phyloP scores from a whole-genome alignment of 2,329 filamentous ascomycete species.

The Diaporthe capsici region DNA sequence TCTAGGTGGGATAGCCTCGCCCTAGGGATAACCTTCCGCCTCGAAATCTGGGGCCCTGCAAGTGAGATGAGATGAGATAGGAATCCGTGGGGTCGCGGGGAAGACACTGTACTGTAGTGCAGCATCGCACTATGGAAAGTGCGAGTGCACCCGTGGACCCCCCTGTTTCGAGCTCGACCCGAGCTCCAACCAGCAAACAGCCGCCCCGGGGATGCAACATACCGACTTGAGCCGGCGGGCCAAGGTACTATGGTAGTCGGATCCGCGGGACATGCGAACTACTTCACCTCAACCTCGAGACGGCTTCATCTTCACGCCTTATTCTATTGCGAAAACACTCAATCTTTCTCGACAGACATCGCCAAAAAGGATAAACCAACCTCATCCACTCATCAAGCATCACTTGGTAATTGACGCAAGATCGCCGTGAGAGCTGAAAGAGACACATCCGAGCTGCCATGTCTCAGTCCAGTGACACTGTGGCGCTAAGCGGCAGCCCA shows the following conservation, averaged over 20 bases:
- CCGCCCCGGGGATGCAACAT: background rate
- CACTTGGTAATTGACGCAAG: background rate
- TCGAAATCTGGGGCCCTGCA: constrained; percentile 7
- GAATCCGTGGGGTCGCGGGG: constrained; percentile 13
- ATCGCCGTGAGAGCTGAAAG: background rate
- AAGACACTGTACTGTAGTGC: background rate
- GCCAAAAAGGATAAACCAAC: background rate
- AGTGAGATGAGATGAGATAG: background rate
- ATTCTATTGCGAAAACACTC: background rate
- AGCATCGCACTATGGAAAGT: background rate
- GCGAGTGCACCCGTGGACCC: background rate
- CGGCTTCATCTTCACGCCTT: background rate
- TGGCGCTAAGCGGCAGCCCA: constrained; percentile 45
- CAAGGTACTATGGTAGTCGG: constrained; percentile 36
- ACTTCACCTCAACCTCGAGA: background rate
- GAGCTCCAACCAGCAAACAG: background rate
- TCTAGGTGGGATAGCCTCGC: background rate
- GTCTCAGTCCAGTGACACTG: constrained; percentile 7
- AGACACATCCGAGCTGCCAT: constrained; percentile 5
- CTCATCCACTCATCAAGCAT: background rate
- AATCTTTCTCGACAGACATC: background rate
- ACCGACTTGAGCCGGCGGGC: constrained; percentile 36
- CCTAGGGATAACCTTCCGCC: constrained; percentile 19
- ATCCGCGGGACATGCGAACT: constrained; percentile 6
- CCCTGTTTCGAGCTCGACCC: background rate